These are phyloP conservation scores for Amanita pseudoporphyria DNA, from an alignment of 768 basidiomycete species.

Conservation along the genomic window DNA sequence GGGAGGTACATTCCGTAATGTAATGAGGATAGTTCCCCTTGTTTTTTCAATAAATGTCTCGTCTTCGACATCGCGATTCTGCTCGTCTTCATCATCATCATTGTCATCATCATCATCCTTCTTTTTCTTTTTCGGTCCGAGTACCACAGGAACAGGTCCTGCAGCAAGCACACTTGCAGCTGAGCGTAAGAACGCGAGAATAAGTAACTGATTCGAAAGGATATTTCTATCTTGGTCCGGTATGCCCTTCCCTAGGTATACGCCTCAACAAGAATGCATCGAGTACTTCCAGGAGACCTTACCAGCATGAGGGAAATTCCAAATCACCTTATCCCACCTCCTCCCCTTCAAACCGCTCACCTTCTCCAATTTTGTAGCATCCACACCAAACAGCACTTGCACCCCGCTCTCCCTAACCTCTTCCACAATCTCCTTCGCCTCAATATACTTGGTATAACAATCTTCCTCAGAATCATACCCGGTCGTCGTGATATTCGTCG, in stretches of 20 bases:
- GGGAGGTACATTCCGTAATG: conserved; percentile 76
- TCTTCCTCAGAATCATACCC: conserved; percentile 72
- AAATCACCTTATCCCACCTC: conserved; percentile 73
- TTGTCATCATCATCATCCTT: conserved; percentile 37
- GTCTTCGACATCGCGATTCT: neutral
- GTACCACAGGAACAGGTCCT: conserved; percentile 44
- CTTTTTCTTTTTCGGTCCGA: conserved; percentile 34
- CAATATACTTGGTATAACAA: conserved; percentile 79
- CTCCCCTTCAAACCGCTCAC: conserved; percentile 44
- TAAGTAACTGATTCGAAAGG: conserved; percentile 73
- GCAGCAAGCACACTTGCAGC: conserved; percentile 47
- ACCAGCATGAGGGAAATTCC: conserved; percentile 98
- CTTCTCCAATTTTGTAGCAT: conserved; percentile 72
- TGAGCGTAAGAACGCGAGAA: conserved; percentile 76
- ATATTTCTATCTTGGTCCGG: conserved; percentile 93
- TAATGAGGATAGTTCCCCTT: conserved; percentile 76
- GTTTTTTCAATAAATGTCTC: too few relatives aligned
- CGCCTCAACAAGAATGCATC: neutral
- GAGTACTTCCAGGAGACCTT: conserved; percentile 14
- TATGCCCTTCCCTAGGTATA: conserved; percentile 66
- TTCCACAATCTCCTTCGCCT: conserved; percentile 49
- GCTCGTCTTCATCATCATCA: conserved; percentile 26
- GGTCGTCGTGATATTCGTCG: conserved; percentile 72
- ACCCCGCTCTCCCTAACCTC: conserved; percentile 50
- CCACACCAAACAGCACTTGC: conserved; percentile 69